These are phyloP conservation scores for Primulina tabacum DNA, from an alignment of 257 asterid genomes.

Conservation along the genomic window DNA sequence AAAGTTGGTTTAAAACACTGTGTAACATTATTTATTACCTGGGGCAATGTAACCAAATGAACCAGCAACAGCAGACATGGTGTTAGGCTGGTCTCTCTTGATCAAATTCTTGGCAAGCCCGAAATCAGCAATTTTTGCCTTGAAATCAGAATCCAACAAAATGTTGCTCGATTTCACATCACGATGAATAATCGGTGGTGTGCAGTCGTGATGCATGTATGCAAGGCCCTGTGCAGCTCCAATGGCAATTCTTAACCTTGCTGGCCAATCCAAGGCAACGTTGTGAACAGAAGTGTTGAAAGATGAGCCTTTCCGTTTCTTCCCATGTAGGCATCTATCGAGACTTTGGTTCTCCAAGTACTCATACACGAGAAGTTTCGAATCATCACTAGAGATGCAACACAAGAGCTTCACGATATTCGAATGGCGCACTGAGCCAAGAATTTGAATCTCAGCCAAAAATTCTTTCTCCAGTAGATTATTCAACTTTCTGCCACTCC, in stretches of 20 bases:
- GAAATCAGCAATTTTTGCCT: slow-evolving; percentile 49
- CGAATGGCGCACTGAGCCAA: slow-evolving; percentile 46
- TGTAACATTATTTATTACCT: slow-evolving; percentile 27
- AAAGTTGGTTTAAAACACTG: background rate
- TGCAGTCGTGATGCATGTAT: slow-evolving; percentile 61
- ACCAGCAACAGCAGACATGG: slow-evolving; percentile 60
- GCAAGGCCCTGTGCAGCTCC: slow-evolving; percentile 58
- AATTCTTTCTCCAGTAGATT: slow-evolving; percentile 44
- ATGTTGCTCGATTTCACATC: slow-evolving; percentile 56
- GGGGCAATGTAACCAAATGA: slow-evolving; percentile 62
- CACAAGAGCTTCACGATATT: slow-evolving; percentile 57
- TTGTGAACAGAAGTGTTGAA: slow-evolving; percentile 6
- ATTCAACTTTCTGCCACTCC: slow-evolving; percentile 35
- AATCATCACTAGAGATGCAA: slow-evolving; percentile 44
- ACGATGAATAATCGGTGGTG: slow-evolving; percentile 43
- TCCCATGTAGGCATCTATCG: slow-evolving; percentile 47
- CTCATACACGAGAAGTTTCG: slow-evolving; percentile 52
- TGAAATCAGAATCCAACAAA: slow-evolving; percentile 41
- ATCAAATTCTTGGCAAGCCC: slow-evolving; percentile 43
- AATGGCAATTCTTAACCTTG: slow-evolving; percentile 43
- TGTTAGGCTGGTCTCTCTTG: slow-evolving; percentile 34
- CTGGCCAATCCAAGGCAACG: slow-evolving; percentile 43
- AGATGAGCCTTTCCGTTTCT: slow-evolving; percentile 29
- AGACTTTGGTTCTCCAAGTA: slow-evolving; percentile 54
- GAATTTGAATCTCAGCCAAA: slow-evolving; percentile 44